Evolutionary conservation across 2,329 filamentous ascomycete species (phyloP).

Genomic region (Calonectria hawksworthii): DNA sequence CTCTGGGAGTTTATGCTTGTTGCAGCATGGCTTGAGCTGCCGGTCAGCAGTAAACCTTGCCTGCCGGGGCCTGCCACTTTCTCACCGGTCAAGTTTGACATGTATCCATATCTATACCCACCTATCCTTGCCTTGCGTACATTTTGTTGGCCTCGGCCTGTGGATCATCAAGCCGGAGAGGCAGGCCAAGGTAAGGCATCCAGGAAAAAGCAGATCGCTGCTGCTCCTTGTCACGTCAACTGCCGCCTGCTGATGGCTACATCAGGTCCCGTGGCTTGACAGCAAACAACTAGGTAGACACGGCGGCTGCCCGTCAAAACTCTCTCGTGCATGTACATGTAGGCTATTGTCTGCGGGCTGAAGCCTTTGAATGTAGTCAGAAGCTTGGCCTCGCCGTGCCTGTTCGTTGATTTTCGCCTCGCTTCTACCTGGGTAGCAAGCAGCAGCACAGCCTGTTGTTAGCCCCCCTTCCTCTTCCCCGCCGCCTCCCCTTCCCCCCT

Average conservation of each 20-base stretch:
- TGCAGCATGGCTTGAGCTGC: conserved; percentile 21
- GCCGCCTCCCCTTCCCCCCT: neutral
- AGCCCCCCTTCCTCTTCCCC: neutral
- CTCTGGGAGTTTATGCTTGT: conserved; percentile 38
- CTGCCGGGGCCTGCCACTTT: conserved; percentile 29
- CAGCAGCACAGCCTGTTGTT: no score
- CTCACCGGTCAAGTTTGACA: conserved; percentile 42
- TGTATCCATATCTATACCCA: conserved; percentile 31
- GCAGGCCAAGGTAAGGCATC: conserved; percentile 13
- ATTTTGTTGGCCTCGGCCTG: conserved; percentile 1
- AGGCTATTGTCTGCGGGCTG: neutral
- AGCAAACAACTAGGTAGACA: conserved; percentile 14
- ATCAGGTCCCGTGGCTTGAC: neutral
- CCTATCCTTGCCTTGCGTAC: conserved; percentile 31
- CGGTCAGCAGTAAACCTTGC: conserved; percentile 36
- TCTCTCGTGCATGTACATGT: conserved; percentile 21
- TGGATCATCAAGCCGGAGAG: conserved; percentile 32
- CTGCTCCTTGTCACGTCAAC: conserved; percentile 22
- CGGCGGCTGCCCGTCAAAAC: conserved; percentile 25
- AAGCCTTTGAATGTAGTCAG: neutral
- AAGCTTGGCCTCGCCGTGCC: conserved; percentile 1
- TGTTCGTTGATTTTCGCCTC: neutral
- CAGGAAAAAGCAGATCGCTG: conserved; percentile 21
- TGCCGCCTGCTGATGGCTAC: conserved; percentile 4
- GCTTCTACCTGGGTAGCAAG: no score